Evolutionary conservation across 768 basidiomycete species (phyloP).

Genomic region (Serendipita sp.): DNA sequence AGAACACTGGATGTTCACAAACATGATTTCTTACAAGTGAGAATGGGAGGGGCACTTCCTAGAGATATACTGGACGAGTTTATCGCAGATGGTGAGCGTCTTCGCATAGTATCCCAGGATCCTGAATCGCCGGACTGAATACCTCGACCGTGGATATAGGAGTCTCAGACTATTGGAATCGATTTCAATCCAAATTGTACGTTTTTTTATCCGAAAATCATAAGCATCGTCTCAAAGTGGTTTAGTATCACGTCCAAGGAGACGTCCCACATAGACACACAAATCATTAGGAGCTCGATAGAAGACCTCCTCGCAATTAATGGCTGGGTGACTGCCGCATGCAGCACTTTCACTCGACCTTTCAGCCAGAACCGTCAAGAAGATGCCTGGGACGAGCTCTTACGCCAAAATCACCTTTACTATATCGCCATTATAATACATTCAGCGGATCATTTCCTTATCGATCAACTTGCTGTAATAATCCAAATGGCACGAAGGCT

Average conservation of each 20-base stretch:
- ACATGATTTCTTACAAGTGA: constrained; percentile 71
- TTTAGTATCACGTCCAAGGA: constrained; percentile 61
- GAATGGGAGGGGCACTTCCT: constrained; percentile 74
- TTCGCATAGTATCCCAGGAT: background rate
- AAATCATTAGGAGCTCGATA: constrained; percentile 74
- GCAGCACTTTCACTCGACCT: constrained; percentile 83
- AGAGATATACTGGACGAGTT: constrained; percentile 64
- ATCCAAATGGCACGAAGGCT: constrained; percentile 87
- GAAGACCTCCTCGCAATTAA: constrained; percentile 91
- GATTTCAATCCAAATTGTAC: constrained; percentile 83
- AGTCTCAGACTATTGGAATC: constrained; percentile 73
- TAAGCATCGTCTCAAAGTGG: background rate
- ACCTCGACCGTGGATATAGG: background rate
- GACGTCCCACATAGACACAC: constrained; percentile 77
- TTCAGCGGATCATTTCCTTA: constrained; percentile 96
- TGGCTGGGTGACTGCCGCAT: constrained; percentile 94
- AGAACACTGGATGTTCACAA: constrained; percentile 76
- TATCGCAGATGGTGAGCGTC: constrained; percentile 44
- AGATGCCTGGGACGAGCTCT: constrained; percentile 78
- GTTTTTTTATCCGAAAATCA: constrained; percentile 17
- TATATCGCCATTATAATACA: constrained; percentile 92
- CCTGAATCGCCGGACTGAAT: background rate
- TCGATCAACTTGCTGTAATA: constrained; percentile 95
- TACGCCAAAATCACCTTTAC: constrained; percentile 68
- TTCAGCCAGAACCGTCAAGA: constrained; percentile 83